Base-by-base conservation (phyloP, 1,284 basidiomycete species). In the Athelia psychrophila region DNA sequence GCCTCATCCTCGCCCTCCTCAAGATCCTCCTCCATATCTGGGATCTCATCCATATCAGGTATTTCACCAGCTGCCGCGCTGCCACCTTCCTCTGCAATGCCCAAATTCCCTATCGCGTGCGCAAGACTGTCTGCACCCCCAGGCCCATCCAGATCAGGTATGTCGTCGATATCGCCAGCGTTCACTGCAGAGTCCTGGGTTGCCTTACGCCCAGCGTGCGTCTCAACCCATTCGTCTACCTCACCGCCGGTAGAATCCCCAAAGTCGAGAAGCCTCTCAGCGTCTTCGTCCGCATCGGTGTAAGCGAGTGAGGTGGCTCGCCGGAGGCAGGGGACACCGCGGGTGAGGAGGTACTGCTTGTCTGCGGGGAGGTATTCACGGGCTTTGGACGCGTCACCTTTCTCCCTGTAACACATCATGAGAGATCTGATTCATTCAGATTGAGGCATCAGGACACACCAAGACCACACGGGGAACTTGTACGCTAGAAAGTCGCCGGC, bases 381-480 rank as follows among this genome's bases (percentile, higher is more conserved):
- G 24, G 81, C 77, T 73, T 92, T 93, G 36, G 84, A 82, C 47
- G 87, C 65, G 62, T 97, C 93, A 51, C 93, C 94, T 60, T 86
- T 88, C 74, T 95, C 91, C 93, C 93, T 95, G 60, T 25, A 48
- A 35, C 24, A 44, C 33, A 53, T 18, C 44, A 23, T 9, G 42
- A 50, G 18, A 4, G n/a, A 16, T 38, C 2, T 20, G 4, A 20
- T 19, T 50, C 45, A 32, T 6, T 51, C 27, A 25, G 51, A 35
- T 48, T 23, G 30, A 52, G 33, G 47, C 25, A 24, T 53, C 47
- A 46, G 40, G 24, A 68, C 89, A 60, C 61, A 91, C 94, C 94
- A 97, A 64, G 85, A 79, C 94, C 94, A 97, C 27, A 95, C 93
- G 16, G 91, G 91, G 71, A 96, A 98, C 76, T 97, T 97, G 83